phyloP scores from a whole-genome alignment of 768 basidiomycete species.

The Piloderma croceum region DNA sequence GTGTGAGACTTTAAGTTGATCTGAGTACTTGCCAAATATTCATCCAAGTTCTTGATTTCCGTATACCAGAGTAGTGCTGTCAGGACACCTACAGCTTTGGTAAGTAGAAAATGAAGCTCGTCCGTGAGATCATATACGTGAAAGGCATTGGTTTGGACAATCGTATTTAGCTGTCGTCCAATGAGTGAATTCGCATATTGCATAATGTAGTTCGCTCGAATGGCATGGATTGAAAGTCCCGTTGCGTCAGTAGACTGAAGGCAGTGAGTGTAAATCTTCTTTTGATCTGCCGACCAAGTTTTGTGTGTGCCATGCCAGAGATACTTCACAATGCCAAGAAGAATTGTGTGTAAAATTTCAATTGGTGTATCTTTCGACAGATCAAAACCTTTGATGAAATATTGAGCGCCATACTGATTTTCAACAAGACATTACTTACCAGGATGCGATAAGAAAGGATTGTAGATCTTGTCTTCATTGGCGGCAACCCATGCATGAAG shows the following conservation, averaged over 20 bases:
- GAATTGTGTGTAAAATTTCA: slow-evolving; percentile 40
- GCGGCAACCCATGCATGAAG: slow-evolving; percentile 24
- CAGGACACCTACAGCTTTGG: slow-evolving; percentile 29
- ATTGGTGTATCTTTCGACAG: slow-evolving; percentile 30
- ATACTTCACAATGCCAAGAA: slow-evolving; percentile 41
- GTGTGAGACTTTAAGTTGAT: not conserved
- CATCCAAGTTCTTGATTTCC: slow-evolving; percentile 30
- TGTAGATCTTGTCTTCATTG: slow-evolving; percentile 21
- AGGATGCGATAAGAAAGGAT: slow-evolving; percentile 25
- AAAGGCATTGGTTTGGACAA: slow-evolving; percentile 33
- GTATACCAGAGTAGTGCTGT: slow-evolving; percentile 37
- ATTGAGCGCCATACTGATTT: not conserved
- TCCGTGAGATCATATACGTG: slow-evolving; percentile 30
- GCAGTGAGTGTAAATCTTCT: slow-evolving; percentile 22
- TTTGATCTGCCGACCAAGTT: slow-evolving; percentile 22
- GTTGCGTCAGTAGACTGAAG: slow-evolving; percentile 28
- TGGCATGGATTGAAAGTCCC: slow-evolving; percentile 22
- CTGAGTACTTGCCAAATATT: slow-evolving; percentile 27
- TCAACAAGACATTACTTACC: slow-evolving; percentile 12
- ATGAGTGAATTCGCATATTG: slow-evolving; percentile 39
- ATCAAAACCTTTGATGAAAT: slow-evolving; percentile 18
- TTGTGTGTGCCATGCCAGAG: slow-evolving; percentile 32
- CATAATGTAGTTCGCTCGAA: slow-evolving; percentile 37
- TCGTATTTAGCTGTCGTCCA: slow-evolving; percentile 36
- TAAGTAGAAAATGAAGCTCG: slow-evolving; percentile 18